phyloP scores from a whole-genome alignment of 1,284 basidiomycete genomes.

The Rhodotorula sp. region DNA sequence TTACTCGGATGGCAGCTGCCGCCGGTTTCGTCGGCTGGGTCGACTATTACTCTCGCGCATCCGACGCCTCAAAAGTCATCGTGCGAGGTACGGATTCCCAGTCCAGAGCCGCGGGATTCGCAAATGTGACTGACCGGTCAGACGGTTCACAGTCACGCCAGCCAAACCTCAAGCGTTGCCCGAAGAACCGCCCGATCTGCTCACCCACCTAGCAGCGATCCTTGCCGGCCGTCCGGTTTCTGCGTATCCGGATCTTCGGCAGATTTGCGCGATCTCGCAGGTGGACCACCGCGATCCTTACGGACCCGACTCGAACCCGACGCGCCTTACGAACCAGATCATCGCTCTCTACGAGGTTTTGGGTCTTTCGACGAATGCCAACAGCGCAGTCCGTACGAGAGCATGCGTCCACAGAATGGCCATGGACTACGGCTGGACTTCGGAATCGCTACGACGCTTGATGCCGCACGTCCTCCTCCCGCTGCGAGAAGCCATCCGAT shows the following conservation, averaged over 20 bases:
- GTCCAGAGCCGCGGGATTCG: too few relatives aligned
- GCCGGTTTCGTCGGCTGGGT: conserved; percentile 73
- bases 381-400: conserved; percentile 16
- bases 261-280: background rate
- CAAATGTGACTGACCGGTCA: too few relatives aligned
- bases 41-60: conserved; percentile 67
- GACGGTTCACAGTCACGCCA: background rate
- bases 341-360: conserved; percentile 23
- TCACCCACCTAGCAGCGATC: conserved; percentile 8
- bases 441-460: conserved; percentile 48
- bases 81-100: background rate
- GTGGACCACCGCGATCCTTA: conserved; percentile 19
- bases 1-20: conserved; percentile 63
- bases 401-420: conserved; percentile 51
- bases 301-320: conserved; percentile 5
- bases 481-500: conserved; percentile 73
- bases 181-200: conserved; percentile 7
- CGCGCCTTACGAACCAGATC: background rate
- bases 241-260: background rate
- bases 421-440: conserved; percentile 54
- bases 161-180: background rate
- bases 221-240: background rate
- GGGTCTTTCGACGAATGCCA: background rate
- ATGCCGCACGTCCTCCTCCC: conserved; percentile 71
- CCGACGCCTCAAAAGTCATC: too few relatives aligned